These are phyloP conservation scores for Phaeosphaeriaceae sp. DNA, from an alignment of 2,329 filamentous ascomycete genomes.

Conservation along the genomic window DNA sequence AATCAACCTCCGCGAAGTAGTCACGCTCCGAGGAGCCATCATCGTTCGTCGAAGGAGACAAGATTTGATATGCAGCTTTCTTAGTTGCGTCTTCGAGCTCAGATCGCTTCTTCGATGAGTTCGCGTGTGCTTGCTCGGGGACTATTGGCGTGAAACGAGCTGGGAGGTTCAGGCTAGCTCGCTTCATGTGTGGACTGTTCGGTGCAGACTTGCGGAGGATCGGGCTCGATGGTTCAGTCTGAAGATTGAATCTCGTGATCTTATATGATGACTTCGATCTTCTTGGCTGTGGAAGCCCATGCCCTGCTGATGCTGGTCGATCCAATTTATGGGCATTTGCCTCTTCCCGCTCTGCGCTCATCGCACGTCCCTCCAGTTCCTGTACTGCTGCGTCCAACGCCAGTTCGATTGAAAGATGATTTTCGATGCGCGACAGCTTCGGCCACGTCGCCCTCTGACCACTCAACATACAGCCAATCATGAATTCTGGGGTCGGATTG, in stretches of 20 bases:
- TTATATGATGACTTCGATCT: slow-evolving; percentile 30
- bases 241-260: slow-evolving; percentile 25
- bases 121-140: slow-evolving; percentile 20
- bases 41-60: slow-evolving; percentile 40
- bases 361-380: slow-evolving; percentile 69
- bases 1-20: slow-evolving; percentile 38
- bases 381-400: slow-evolving; percentile 80
- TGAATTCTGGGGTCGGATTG: slow-evolving; percentile 87
- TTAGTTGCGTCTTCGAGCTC: slow-evolving; percentile 1
- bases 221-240: slow-evolving; percentile 28
- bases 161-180: slow-evolving; percentile 13
- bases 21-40: slow-evolving; percentile 43
- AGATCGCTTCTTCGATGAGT: slow-evolving; percentile 6
- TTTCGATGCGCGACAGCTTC: slow-evolving; percentile 81
- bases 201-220: slow-evolving; percentile 22
- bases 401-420: slow-evolving; percentile 87
- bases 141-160: slow-evolving; percentile 10
- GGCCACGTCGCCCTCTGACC: slow-evolving; percentile 93
- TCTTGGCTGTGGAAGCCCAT: slow-evolving; percentile 17
- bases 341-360: slow-evolving; percentile 66
- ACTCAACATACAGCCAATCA: slow-evolving; percentile 76
- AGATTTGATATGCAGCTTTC: slow-evolving; percentile 22
- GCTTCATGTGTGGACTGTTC: slow-evolving; percentile 24
- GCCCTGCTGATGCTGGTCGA: slow-evolving; percentile 46
- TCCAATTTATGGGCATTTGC: slow-evolving; percentile 48